Conservation (phyloP, 768 basidiomycete genomes). For the Trametes coccinea region DNA sequence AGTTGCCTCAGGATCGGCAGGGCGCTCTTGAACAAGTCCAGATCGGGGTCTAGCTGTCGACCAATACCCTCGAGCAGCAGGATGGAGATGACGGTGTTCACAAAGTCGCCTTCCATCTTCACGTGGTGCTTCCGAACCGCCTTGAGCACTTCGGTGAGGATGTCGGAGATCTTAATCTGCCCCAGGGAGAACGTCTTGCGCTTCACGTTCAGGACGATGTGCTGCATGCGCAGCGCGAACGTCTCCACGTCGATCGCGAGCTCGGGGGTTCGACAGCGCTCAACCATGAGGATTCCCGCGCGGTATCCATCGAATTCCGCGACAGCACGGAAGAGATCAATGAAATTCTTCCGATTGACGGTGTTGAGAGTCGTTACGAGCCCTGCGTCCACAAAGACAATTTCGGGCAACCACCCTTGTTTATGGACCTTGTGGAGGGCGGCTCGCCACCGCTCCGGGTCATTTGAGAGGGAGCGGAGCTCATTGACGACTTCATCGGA, state of each 20-base stretch:
- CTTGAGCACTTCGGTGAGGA: conserved; percentile 84
- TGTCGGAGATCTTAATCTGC: conserved; percentile 94
- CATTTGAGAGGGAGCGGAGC: conserved; percentile 61
- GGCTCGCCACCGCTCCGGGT: conserved; percentile 66
- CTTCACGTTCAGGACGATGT: conserved; percentile 90
- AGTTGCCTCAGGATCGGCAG: conserved; percentile 91
- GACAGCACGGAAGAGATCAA: conserved; percentile 94
- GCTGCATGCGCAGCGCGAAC: conserved; percentile 97
- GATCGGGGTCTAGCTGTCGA: conserved; percentile 82
- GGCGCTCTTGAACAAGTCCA: conserved; percentile 95
- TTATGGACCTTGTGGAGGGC: conserved; percentile 62
- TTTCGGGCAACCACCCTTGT: conserved; percentile 86
- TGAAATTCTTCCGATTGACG: conserved; percentile 86
- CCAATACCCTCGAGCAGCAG: conserved; percentile 95
- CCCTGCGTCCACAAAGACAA: conserved; percentile 96
- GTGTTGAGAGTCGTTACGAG: conserved; percentile 86
- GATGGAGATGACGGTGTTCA: conserved; percentile 96
- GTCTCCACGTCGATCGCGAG: conserved; percentile 90
- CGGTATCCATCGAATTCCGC: conserved; percentile 98
- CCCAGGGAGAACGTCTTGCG: conserved; percentile 96
- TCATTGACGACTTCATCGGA: conserved; percentile 58
- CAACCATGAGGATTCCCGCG: conserved; percentile 93
- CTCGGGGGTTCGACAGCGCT: conserved; percentile 89
- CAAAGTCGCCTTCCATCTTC: conserved; percentile 98
- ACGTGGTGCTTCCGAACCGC: conserved; percentile 91